Conservation (phyloP, 176 grass and related monocot species). For the Tillandsia fasciculata region DNA sequence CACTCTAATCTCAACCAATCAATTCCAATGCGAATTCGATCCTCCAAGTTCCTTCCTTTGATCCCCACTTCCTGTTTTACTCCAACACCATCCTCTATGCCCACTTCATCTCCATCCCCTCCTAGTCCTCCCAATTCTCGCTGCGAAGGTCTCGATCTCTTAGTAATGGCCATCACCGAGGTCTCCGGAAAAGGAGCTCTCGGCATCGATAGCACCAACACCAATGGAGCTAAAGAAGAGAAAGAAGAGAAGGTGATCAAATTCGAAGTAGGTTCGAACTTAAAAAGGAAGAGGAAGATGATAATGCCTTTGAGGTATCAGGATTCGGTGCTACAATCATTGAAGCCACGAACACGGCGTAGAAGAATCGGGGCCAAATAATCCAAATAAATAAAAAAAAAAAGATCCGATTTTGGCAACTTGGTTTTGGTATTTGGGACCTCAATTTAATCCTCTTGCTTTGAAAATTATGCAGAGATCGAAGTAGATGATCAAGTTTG, state of each 20-base stretch:
- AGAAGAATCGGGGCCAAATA: background rate
- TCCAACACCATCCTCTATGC: background rate
- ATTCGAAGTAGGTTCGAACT: background rate
- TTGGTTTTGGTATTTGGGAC: background rate
- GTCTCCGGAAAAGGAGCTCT: conserved; percentile 7
- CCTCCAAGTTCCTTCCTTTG: conserved; percentile 15
- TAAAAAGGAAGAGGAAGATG: conserved; percentile 10
- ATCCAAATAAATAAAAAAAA: background rate
- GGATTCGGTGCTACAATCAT: conserved; percentile 25
- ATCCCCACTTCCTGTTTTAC: background rate
- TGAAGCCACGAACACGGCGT: conserved; percentile 5
- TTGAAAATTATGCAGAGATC: background rate
- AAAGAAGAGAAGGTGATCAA: background rate
- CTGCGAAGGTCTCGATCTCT: conserved; percentile 12
- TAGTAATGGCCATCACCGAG: conserved; percentile 4
- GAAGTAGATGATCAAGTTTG: background rate
- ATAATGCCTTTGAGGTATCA: conserved; percentile 17
- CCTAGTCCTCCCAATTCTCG: background rate
- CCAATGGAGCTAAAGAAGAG: background rate
- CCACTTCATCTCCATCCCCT: background rate
- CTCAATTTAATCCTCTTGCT: background rate
- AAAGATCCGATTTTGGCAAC: background rate
- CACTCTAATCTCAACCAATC: background rate
- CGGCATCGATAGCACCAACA: background rate
- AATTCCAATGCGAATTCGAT: conserved; percentile 22